These are phyloP conservation scores for Amphirosellinia nigrospora DNA, from an alignment of 495 filamentous ascomycete genomes.

Conservation along the genomic window DNA sequence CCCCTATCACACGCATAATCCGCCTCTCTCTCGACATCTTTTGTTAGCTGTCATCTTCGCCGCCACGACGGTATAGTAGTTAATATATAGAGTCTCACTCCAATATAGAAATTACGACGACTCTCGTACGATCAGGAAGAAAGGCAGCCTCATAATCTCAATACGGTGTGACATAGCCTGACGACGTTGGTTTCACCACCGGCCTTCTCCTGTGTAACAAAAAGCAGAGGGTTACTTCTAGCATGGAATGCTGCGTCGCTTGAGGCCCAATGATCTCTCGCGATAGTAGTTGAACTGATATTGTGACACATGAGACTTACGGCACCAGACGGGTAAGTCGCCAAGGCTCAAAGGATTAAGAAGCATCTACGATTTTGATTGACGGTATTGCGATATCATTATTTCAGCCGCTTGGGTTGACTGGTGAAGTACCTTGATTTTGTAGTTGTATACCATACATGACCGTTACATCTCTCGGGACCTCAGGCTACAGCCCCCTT, in stretches of 20 bases:
- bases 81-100: not conserved
- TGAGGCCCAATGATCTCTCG: not conserved
- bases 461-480: not conserved
- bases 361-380: not conserved
- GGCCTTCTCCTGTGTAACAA: not conserved
- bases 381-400: not conserved
- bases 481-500: not conserved
- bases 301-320: not conserved
- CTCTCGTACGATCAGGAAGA: not conserved
- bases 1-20: slow-evolving; percentile 10
- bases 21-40: no score
- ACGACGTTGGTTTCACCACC: not conserved
- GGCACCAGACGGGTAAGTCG: not conserved
- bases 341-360: not conserved
- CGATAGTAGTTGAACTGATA: not conserved
- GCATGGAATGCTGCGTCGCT: not conserved
- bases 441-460: not conserved
- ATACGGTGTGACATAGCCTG: not conserved
- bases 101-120: not conserved
- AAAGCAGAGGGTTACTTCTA: not conserved
- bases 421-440: not conserved
- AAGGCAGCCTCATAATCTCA: not conserved
- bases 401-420: not conserved
- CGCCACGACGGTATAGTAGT: no score
- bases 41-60: not conserved